Conservation (phyloP, 2,329 filamentous ascomycete genomes). For the Zalaria obscura region DNA sequence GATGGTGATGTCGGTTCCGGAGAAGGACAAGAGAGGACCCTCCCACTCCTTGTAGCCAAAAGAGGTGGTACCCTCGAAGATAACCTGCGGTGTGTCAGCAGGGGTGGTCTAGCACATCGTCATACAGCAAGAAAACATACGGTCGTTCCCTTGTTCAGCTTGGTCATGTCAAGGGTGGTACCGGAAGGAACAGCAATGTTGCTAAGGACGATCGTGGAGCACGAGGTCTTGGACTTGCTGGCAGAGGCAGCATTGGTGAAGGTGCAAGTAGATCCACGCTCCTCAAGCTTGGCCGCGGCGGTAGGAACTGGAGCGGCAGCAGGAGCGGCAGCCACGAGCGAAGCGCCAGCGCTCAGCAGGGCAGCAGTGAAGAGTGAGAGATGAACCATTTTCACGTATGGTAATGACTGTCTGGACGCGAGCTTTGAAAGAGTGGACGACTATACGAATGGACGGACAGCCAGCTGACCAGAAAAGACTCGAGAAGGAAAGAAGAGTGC, state of each 20-base stretch:
- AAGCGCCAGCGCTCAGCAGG: constrained; percentile 4
- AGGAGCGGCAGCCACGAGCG: constrained; percentile 5
- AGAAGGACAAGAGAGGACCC: constrained; percentile 48
- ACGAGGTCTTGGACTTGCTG: constrained; percentile 8
- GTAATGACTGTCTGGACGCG: neutral
- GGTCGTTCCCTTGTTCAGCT: constrained; percentile 18
- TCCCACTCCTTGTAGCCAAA: constrained; percentile 55
- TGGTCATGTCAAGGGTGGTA: constrained; percentile 22
- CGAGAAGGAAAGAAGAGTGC: neutral
- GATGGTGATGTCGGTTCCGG: constrained; percentile 41
- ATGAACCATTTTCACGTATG: constrained; percentile 2
- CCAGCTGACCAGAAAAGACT: constrained; percentile 3
- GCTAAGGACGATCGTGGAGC: constrained; percentile 23
- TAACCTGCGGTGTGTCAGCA: constrained; percentile 26
- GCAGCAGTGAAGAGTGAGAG: constrained; percentile 2
- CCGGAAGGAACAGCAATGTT: constrained; percentile 23
- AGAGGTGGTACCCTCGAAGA: constrained; percentile 50
- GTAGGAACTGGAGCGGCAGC: neutral
- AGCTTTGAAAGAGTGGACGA: constrained; percentile 1
- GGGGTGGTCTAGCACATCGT: constrained; percentile 22
- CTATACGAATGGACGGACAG: constrained; percentile 2
- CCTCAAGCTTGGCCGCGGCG: neutral
- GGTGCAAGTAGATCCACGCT: constrained; percentile 5
- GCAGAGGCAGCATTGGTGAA: constrained; percentile 6
- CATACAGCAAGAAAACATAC: constrained; percentile 19